phyloP scores from a whole-genome alignment of 176 grass and related monocot genomes.

The Bothriochloa decipiens region DNA sequence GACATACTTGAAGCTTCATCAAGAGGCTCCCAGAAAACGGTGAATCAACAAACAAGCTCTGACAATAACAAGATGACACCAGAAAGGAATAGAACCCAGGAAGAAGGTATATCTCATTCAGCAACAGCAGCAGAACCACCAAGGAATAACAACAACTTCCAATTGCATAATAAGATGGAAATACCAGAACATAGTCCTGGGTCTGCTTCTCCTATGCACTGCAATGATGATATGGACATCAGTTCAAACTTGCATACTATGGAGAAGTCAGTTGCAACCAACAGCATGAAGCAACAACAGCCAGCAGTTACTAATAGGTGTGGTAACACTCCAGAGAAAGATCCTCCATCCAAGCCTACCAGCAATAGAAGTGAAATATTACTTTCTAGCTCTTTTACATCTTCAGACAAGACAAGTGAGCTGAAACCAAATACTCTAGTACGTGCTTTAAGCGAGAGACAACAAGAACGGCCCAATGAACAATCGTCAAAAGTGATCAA shows the following conservation, averaged over 20 bases:
- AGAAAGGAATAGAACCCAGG: constrained; percentile 30
- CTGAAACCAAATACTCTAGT: constrained; percentile 40
- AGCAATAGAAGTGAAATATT: constrained; percentile 3
- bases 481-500: constrained; percentile 25
- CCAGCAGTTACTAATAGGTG: background rate
- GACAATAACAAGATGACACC: constrained; percentile 25
- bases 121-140: background rate
- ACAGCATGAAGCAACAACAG: constrained; percentile 34
- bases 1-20: constrained; percentile 27
- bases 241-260: constrained; percentile 20
- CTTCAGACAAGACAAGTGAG: constrained; percentile 37
- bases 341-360: constrained; percentile 1
- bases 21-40: constrained; percentile 24
- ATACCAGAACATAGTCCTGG: constrained; percentile 21
- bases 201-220: constrained; percentile 22
- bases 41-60: constrained; percentile 24
- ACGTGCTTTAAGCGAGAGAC: constrained; percentile 53
- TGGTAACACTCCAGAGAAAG: constrained; percentile 22
- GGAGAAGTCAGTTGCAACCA: constrained; percentile 32
- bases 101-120: constrained; percentile 24
- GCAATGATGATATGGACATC: constrained; percentile 39
- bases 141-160: constrained; percentile 36
- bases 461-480: constrained; percentile 37
- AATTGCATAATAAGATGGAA: constrained; percentile 28
- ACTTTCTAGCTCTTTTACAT: constrained; percentile 30